Conservation (phyloP, 2,329 filamentous ascomycete species). For the Didymella pomorum region DNA sequence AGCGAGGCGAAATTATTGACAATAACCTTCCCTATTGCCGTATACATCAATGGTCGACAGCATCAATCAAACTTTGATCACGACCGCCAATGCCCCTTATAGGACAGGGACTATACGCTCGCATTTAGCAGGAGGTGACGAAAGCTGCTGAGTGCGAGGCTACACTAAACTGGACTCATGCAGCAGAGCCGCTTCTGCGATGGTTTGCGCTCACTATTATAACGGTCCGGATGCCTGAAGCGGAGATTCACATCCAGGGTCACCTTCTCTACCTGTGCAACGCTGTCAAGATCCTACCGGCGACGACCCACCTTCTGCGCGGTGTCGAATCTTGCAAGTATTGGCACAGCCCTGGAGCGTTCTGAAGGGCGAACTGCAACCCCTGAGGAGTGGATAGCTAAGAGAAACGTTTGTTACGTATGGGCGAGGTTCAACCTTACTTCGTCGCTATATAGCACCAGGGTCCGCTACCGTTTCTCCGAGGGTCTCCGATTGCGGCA, state of each 20-base stretch:
- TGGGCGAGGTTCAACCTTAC: constrained; percentile 14
- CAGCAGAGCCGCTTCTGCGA: neutral
- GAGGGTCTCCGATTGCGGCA: constrained; percentile 1
- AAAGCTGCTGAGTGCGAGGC: neutral
- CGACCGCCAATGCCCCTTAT: neutral
- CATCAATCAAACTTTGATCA: neutral
- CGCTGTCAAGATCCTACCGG: neutral
- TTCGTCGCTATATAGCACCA: neutral
- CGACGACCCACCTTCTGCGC: neutral
- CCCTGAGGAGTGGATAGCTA: constrained; percentile 15
- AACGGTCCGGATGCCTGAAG: neutral
- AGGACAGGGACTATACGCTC: neutral
- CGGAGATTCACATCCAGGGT: neutral
- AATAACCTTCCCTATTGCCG: no score
- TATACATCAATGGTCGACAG: neutral
- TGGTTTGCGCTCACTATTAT: neutral
- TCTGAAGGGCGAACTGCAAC: neutral
- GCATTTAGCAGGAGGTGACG: neutral
- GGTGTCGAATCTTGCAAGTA: neutral
- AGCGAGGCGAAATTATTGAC: neutral
- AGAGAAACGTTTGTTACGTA: constrained; percentile 5
- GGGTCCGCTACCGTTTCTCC: constrained; percentile 4
- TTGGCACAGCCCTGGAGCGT: constrained; percentile 2
- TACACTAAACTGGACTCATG: neutral
- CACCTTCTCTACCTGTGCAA: neutral